These are phyloP conservation scores for Panaeolus papilionaceus DNA, from an alignment of 768 basidiomycete species.

Conservation along the genomic window DNA sequence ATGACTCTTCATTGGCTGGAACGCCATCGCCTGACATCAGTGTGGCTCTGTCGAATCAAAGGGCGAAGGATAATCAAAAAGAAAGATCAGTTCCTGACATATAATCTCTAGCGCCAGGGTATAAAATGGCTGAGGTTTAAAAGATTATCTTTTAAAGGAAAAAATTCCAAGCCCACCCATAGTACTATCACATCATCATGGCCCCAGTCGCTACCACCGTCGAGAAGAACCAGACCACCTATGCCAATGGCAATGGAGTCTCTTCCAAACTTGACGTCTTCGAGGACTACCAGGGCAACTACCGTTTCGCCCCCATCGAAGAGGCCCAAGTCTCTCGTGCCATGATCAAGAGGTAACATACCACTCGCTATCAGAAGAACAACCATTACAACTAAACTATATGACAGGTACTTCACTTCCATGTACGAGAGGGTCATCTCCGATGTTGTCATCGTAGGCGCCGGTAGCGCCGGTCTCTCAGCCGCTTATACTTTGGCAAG, in stretches of 20 bases:
- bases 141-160: background rate
- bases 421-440: slow-evolving; percentile 80
- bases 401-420: slow-evolving; percentile 67
- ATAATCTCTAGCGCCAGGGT: background rate
- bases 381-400: background rate
- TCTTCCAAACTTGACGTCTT: slow-evolving; percentile 40
- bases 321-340: slow-evolving; percentile 80
- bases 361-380: background rate
- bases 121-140: background rate
- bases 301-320: slow-evolving; percentile 74
- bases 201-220: slow-evolving; percentile 34
- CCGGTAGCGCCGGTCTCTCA: slow-evolving; percentile 71
- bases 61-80: background rate
- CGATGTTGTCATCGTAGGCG: slow-evolving; percentile 80
- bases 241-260: slow-evolving; percentile 12
- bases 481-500: slow-evolving; percentile 78
- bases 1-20: background rate
- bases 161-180: background rate
- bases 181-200: slow-evolving; percentile 22
- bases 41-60: background rate
- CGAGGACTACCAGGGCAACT: slow-evolving; percentile 68
- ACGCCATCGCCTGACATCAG: slow-evolving; percentile 11
- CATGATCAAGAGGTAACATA: slow-evolving; percentile 71
- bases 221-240: slow-evolving; percentile 4
- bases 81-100: background rate